A percentile compares a stretch with the other conserved stretches of the same genome.
phyloP scores from a whole-genome alignment of 2,329 filamentous ascomycete genomes.

The Scedosporium boydii region DNA sequence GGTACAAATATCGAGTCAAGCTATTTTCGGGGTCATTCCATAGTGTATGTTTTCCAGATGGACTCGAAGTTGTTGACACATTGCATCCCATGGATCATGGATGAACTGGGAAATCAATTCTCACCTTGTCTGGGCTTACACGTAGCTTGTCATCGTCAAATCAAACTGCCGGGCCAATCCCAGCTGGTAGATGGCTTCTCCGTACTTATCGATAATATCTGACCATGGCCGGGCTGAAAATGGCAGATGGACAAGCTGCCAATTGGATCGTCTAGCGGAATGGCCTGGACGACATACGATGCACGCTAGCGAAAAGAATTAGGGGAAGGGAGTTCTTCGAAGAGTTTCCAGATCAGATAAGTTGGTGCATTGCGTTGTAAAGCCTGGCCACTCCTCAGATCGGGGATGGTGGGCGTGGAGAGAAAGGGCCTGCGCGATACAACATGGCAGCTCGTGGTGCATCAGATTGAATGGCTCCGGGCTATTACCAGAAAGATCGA shows the following conservation, averaged over 20 bases:
- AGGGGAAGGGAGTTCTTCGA: too few species aligned
- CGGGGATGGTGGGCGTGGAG: background rate
- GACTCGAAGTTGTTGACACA: too few species aligned
- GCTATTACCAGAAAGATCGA: too few species aligned
- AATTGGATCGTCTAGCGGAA: background rate
- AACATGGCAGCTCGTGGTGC: too few species aligned
- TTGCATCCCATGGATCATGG: background rate
- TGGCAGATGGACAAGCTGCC: background rate
- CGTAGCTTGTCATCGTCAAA: background rate
- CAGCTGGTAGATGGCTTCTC: background rate
- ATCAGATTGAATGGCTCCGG: too few species aligned
- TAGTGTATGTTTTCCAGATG: background rate
- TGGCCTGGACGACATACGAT: background rate
- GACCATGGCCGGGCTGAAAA: background rate
- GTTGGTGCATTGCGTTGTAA: too few species aligned
- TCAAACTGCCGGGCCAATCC: background rate
- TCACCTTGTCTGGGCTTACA: too few species aligned
- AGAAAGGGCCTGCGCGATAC: background rate
- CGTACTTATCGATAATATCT: background rate
- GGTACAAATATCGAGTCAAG: background rate
- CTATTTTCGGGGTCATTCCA: background rate
- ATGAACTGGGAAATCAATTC: background rate
- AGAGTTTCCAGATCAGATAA: too few species aligned
- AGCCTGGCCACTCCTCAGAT: too few species aligned
- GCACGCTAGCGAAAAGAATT: too few species aligned